Conservation (phyloP, 176 grass and related monocot species). For the Hsuehochloa calcarea region DNA sequence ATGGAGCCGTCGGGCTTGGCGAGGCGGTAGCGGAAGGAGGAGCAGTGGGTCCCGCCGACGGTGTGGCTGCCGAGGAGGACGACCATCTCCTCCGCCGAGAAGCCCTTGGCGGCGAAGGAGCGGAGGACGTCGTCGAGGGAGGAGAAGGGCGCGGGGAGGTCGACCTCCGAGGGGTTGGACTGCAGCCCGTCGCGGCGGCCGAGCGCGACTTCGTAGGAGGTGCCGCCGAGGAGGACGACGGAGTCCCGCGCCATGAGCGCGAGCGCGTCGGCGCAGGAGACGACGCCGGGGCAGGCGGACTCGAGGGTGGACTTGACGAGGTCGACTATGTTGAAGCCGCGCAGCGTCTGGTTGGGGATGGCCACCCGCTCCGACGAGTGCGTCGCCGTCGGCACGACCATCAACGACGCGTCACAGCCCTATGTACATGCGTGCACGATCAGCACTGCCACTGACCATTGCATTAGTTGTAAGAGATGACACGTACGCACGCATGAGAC, state of each 20-base stretch:
- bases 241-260: conserved; percentile 52
- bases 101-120: conserved; percentile 40
- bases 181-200: conserved; percentile 34
- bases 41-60: conserved; percentile 53
- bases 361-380: conserved; percentile 32
- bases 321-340: conserved; percentile 45
- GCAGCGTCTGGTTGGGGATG: conserved; percentile 42
- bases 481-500: background rate
- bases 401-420: conserved; percentile 60
- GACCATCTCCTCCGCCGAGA: conserved; percentile 48
- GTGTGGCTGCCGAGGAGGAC: conserved; percentile 61
- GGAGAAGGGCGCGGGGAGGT: conserved; percentile 31
- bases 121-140: conserved; percentile 12
- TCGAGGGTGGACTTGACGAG: conserved; percentile 40
- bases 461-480: too few relatives aligned
- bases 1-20: conserved; percentile 26
- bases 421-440: background rate
- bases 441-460: too few relatives aligned
- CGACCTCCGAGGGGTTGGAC: conserved; percentile 29
- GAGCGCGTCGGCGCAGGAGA: conserved; percentile 60
- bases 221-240: conserved; percentile 39
- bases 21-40: conserved; percentile 49
- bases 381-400: conserved; percentile 25
- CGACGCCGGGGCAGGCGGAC: conserved; percentile 29
- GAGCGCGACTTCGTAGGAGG: conserved; percentile 31